Base-by-base conservation (phyloP, 768 basidiomycete species). In the Rhodotorula diobovata region DNA sequence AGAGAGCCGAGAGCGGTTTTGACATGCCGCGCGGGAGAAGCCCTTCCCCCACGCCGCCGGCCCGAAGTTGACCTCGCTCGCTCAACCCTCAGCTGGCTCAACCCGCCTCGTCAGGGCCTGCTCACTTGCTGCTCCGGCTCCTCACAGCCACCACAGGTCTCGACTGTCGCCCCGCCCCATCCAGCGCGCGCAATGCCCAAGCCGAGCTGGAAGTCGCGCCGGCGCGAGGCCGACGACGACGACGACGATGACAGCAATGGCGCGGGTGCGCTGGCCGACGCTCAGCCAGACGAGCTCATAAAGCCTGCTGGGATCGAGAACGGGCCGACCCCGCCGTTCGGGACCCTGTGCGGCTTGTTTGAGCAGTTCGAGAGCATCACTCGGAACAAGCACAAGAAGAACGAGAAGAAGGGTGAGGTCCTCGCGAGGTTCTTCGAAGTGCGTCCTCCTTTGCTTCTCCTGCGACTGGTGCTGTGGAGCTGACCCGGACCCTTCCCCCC, bases 281-380 rank as follows among this genome's bases (percentile, higher is more conserved):
- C 70, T 0, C 15, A 32, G 16, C 50, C 63, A 4, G 72, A 70
- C 66, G 72, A 73, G 51, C 30, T 70, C 15, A 21, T 23, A 30
- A 62, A 63, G 43, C 72, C 72, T 3, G 28, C 55, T 12, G 68
- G 68, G 1, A 46, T 73, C 18, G 61, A 67, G 50, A 63, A 61
- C 34, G 55, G 55, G 2, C 11, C 20, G 2, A 28, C 66, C 14
- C 65, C 61, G 3, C 65, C 48, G 12, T 73, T 73, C 39, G 46
- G 46, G 1, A 5, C 30, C 30, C 58, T 73, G 25, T 55, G 32
- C 43, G n/a, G 34, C 6, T n/a, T 73, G 23, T 63, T 25, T 50
- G 64, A 66, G 23, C 30, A 45, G 51, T 66, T 72, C 51, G 77
- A 77, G 55, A 67, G 51, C 12, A 59, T 70, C 23, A 74, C 68